Percentiles rank a stretch among this genome's conserved stretches.
Conservation (phyloP, 345 rosid species). For the Schrenkiella parvula region DNA sequence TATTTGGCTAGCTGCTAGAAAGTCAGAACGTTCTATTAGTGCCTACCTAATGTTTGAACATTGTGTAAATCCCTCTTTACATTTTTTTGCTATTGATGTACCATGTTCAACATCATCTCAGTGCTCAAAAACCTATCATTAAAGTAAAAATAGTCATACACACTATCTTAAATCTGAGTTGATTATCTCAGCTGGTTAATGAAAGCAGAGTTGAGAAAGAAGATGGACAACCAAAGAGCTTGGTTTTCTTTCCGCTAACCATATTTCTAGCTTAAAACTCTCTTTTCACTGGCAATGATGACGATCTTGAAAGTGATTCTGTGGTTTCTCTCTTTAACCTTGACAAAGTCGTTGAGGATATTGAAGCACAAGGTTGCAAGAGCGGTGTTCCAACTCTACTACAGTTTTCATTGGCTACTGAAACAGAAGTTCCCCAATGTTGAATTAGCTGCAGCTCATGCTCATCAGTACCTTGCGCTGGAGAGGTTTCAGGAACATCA, state of each 20-base stretch:
- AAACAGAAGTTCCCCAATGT: conserved; percentile 13
- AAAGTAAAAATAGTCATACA: not conserved
- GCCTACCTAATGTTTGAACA: not conserved
- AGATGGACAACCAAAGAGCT: not conserved
- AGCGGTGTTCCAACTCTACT: conserved; percentile 54
- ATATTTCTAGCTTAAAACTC: conserved; percentile 15
- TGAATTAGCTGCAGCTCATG: conserved; percentile 49
- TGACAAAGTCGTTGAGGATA: conserved; percentile 34
- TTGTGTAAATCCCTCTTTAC: not conserved
- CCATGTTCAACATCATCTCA: not conserved
- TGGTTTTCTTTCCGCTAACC: not conserved
- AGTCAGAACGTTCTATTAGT: not conserved
- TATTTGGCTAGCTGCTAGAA: not conserved
- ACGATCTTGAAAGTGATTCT: conserved; percentile 39
- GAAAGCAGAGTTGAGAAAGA: not conserved
- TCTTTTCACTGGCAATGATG: conserved; percentile 59
- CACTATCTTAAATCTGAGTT: not conserved
- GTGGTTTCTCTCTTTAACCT: conserved; percentile 31
- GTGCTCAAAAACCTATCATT: not conserved
- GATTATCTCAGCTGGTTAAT: not conserved
- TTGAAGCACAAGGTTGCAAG: conserved; percentile 57
- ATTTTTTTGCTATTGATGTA: not conserved
- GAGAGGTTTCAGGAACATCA: conserved; percentile 42
- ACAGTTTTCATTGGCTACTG: conserved; percentile 47
- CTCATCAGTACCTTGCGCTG: conserved; percentile 32